These are phyloP conservation scores for Pichia sp. DNA, from an alignment of 1,139 yeast genomes.

Conservation along the genomic window DNA sequence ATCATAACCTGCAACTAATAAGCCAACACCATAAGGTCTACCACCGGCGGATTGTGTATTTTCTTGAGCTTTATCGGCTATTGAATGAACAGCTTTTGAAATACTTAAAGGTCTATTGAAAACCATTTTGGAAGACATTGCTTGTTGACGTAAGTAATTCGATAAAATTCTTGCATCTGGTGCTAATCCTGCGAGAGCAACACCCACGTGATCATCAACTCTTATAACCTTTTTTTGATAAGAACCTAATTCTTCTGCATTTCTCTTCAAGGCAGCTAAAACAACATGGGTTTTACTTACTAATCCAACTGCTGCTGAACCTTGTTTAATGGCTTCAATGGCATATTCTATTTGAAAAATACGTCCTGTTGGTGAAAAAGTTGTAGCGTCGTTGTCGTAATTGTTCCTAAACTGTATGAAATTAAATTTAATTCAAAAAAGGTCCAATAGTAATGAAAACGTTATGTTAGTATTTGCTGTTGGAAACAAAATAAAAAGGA, in stretches of 20 bases:
- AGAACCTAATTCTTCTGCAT: conserved; percentile 95
- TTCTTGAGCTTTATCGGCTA: conserved; percentile 95
- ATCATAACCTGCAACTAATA: conserved; percentile 86
- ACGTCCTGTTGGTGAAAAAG: conserved; percentile 96
- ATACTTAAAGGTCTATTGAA: conserved; percentile 85
- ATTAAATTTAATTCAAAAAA: no score
- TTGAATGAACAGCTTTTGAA: conserved; percentile 72
- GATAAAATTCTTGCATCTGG: conserved; percentile 95
- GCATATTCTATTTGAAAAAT: conserved; percentile 95
- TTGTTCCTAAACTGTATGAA: conserved; percentile 77
- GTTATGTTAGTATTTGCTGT: background rate
- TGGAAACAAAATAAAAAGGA: no score
- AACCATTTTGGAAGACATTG: conserved; percentile 80
- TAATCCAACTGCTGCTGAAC: conserved; percentile 93
- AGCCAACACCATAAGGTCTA: conserved; percentile 96
- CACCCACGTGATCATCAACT: conserved; percentile 89
- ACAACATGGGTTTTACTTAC: conserved; percentile 84
- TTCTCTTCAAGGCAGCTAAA: conserved; percentile 86
- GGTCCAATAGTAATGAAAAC: background rate
- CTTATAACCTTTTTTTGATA: conserved; percentile 90
- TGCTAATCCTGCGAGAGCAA: conserved; percentile 94
- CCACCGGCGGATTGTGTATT: conserved; percentile 95
- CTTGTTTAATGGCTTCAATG: conserved; percentile 94
- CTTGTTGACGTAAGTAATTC: conserved; percentile 83
- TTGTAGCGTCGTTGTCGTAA: conserved; percentile 96